Conservation (phyloP, 2,329 filamentous ascomycete genomes). For the Aspergillus costaricaensis region DNA sequence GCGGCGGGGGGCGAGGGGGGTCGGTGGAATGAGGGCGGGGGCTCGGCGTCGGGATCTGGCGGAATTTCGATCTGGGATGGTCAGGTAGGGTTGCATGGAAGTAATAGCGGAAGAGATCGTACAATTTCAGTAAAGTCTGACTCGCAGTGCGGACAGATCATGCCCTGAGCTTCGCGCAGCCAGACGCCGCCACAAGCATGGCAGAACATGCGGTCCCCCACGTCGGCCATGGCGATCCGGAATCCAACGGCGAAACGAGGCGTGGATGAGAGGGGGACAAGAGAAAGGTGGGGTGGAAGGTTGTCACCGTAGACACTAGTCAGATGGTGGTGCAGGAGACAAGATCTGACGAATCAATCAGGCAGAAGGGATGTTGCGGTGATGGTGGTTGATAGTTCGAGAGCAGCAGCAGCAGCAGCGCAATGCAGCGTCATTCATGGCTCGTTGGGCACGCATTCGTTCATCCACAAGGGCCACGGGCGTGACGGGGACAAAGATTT, state of each 20-base stretch:
- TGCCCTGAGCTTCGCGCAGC: conserved; percentile 67
- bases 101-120: conserved; percentile 39
- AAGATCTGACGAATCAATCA: conserved; percentile 4
- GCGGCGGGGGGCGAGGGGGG: conserved; percentile 23
- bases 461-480: not conserved
- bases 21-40: conserved; percentile 24
- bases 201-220: conserved; percentile 75
- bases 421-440: conserved; percentile 5
- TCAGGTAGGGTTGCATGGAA: conserved; percentile 8
- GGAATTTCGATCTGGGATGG: conserved; percentile 36
- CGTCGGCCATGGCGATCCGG: conserved; percentile 35
- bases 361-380: not conserved
- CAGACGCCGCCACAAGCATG: conserved; percentile 80
- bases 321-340: not conserved
- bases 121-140: conserved; percentile 87
- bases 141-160: conserved; percentile 75
- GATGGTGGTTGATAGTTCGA: not conserved
- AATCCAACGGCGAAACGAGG: not conserved
- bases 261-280: not conserved
- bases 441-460: conserved; percentile 2
- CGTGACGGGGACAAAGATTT: not conserved
- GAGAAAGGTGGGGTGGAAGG: not conserved
- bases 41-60: conserved; percentile 26
- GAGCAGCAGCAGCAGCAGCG: not conserved
- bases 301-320: not conserved